These are phyloP conservation scores for Colletotrichum abscissum DNA, from an alignment of 2,329 filamentous ascomycete genomes.

Conservation along the genomic window DNA sequence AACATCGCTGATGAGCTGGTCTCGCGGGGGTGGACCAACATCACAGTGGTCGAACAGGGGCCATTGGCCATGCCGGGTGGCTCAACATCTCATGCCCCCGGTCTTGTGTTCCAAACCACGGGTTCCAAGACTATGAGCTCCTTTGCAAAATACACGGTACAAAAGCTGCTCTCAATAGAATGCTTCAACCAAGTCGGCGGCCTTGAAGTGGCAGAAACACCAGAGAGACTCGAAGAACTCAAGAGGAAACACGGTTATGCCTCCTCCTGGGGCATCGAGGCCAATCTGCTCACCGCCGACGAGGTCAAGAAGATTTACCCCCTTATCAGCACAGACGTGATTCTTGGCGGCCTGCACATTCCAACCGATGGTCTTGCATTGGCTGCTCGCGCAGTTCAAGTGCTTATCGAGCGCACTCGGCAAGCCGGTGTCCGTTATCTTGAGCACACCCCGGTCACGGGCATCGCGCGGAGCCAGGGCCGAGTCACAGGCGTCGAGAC, in stretches of 20 bases:
- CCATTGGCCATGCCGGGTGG: constrained; percentile 72
- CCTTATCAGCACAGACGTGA: constrained; percentile 60
- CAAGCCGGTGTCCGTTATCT: constrained; percentile 69
- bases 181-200: constrained; percentile 75
- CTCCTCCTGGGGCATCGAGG: constrained; percentile 69
- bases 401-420: constrained; percentile 68
- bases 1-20: constrained; percentile 74
- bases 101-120: constrained; percentile 73
- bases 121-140: constrained; percentile 66
- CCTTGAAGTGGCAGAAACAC: constrained; percentile 71
- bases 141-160: constrained; percentile 70
- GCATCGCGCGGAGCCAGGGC: constrained; percentile 60
- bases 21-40: constrained; percentile 70
- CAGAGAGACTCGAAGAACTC: constrained; percentile 67
- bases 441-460: constrained; percentile 66
- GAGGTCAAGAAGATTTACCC: constrained; percentile 67
- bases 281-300: constrained; percentile 61
- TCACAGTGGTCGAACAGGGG: constrained; percentile 74
- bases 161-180: constrained; percentile 67
- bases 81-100: constrained; percentile 74
- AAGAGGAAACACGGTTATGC: constrained; percentile 73
- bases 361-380: constrained; percentile 71
- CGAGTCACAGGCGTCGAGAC: constrained; percentile 68
- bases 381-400: constrained; percentile 69
- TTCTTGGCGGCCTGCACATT: constrained; percentile 70